A percentile compares a stretch with the other conserved stretches of the same genome.
phyloP scores from a whole-genome alignment of 495 filamentous ascomycete genomes.

The Podospora pseudoanserina region DNA sequence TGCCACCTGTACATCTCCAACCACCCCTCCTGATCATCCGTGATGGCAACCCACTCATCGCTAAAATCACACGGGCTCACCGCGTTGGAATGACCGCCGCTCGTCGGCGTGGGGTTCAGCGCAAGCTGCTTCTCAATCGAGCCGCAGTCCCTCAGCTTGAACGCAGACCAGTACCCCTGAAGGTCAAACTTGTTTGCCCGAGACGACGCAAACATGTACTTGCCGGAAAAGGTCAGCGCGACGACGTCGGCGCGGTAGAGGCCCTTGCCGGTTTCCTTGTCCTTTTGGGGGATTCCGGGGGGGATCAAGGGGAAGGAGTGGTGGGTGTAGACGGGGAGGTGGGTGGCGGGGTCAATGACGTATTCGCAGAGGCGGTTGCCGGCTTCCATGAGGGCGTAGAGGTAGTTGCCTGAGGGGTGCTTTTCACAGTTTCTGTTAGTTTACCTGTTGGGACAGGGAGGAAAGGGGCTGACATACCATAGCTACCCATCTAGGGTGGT shows the following conservation, averaged over 20 bases:
- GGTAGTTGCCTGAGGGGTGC: slow-evolving; percentile 67
- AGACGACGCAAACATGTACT: slow-evolving; percentile 77
- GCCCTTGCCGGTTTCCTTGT: slow-evolving; percentile 37
- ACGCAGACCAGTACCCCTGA: slow-evolving; percentile 76
- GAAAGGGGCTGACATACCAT: slow-evolving; percentile 34
- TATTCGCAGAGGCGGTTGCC: slow-evolving; percentile 78
- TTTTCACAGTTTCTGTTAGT: background rate
- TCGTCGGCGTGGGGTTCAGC: slow-evolving; percentile 78
- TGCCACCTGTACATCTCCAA: slow-evolving; percentile 82
- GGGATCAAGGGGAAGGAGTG: slow-evolving; percentile 74
- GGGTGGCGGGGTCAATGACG: slow-evolving; percentile 69
- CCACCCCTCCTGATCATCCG: slow-evolving; percentile 78
- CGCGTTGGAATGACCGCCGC: slow-evolving; percentile 80
- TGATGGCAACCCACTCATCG: slow-evolving; percentile 81
- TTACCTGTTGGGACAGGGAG: background rate
- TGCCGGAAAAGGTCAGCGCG: slow-evolving; percentile 59
- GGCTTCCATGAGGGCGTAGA: slow-evolving; percentile 83
- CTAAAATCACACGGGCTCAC: slow-evolving; percentile 75
- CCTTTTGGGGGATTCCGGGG: slow-evolving; percentile 53
- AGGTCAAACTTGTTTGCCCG: slow-evolving; percentile 69
- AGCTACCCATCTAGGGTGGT: slow-evolving; percentile 83
- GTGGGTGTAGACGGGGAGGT: slow-evolving; percentile 78
- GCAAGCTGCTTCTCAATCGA: slow-evolving; percentile 72
- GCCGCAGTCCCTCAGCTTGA: slow-evolving; percentile 64
- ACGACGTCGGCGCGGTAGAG: slow-evolving; percentile 78